These are phyloP conservation scores for Diaporthe eres DNA, from an alignment of 2,329 filamentous ascomycete species.

Conservation along the genomic window DNA sequence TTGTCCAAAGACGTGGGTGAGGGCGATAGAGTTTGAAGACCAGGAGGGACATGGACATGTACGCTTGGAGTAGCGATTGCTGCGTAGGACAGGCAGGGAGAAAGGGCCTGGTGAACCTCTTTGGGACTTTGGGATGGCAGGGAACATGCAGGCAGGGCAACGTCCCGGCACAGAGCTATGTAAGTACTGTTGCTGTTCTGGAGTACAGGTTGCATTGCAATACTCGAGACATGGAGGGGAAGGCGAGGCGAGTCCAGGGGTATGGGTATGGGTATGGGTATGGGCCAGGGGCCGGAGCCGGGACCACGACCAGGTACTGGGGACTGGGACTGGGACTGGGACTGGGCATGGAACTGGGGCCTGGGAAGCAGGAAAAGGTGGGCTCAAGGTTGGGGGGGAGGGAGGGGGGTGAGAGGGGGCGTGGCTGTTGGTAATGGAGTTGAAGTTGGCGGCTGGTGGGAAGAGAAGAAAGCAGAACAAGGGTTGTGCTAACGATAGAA, in stretches of 20 bases:
- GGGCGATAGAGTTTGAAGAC: constrained; percentile 28
- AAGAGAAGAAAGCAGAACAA: neutral
- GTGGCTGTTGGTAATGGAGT: constrained; percentile 5
- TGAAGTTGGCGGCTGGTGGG: neutral
- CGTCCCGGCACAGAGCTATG: constrained; percentile 34
- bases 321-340: neutral
- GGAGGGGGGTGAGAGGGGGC: neutral
- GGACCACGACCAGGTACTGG: constrained; percentile 36
- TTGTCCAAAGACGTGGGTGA: constrained; percentile 30
- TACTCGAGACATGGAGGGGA: constrained; percentile 38
- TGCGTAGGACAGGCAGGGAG: constrained; percentile 29
- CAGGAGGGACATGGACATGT: constrained; percentile 34
- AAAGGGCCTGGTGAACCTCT: constrained; percentile 17
- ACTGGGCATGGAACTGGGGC: constrained; percentile 25
- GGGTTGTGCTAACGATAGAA: constrained; percentile 30
- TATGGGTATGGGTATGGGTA: constrained; percentile 30
- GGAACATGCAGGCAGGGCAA: constrained; percentile 28
- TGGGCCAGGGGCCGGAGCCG: constrained; percentile 34
- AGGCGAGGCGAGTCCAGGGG: constrained; percentile 33
- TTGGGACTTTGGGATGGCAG: constrained; percentile 25
- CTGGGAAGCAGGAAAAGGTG: constrained; percentile 27
- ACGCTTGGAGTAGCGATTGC: constrained; percentile 26
- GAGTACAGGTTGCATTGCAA: constrained; percentile 34
- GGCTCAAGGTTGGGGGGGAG: constrained; percentile 18
- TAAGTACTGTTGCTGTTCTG: constrained; percentile 34